Base-by-base conservation (phyloP, 2,329 filamentous ascomycete species). In the Paramyrothecium roridum region DNA sequence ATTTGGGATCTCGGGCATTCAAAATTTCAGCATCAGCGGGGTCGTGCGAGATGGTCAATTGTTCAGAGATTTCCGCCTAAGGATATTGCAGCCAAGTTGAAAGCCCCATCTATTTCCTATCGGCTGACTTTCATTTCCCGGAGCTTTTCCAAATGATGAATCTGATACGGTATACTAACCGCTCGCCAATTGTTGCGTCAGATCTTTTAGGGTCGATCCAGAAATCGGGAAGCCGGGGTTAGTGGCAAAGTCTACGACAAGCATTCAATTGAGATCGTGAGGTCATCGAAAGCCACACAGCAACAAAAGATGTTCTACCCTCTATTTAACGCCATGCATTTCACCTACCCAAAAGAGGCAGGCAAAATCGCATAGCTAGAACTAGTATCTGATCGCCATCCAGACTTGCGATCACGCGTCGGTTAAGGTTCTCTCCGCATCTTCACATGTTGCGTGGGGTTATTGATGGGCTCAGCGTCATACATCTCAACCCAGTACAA, bases 221-320 rank as follows among this genome's bases (percentile, higher is more conserved):
- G 37, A 19, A 16, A 7, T 13, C 47, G 16, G 20, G n/a, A 7
- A 48, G 47, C 47, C 47, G 10, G 21, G 47, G 20, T 30, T 48
- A 22, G 47, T 30, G 47, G 47, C 47, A 43, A 43, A 43, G n/a
- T 30, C n/a, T 12, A 12, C 12, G 17, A 21, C 33, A 17, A 13
- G 20, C 19, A 34, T 33, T 10, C 7, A 13, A 19, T 43, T 19
- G n/a, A 43, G 37, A 43, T 56, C 52, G 55, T 56, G 55, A 56
- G 55, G 55, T 56, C 55, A 56, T 56, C 48, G 55, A 54, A 17
- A 21, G 21, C 37, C n/a, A 43, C 13, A 4, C 20, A 26, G 3
- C 47, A 49, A 30, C 40, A 13, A 13, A 13, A 16, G 37, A 16
- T 19, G 17, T 52, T 21, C 21, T 8, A 43, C 21, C 50, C 50